Evolutionary conservation across 768 basidiomycete genomes (phyloP).

Genomic region (Austroboletus eburneus): DNA sequence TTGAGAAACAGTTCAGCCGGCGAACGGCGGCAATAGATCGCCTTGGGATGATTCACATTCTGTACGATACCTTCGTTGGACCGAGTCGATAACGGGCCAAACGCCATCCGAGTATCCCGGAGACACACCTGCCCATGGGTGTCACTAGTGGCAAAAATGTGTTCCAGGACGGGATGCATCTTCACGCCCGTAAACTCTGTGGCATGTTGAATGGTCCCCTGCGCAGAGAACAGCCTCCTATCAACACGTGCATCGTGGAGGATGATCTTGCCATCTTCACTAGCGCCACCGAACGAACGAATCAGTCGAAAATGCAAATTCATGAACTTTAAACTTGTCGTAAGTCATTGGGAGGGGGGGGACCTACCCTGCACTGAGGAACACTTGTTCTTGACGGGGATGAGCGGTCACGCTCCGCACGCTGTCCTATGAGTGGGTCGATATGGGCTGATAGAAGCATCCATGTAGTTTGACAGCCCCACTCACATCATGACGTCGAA

Average conservation of each 20-base stretch:
- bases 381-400: slow-evolving; percentile 62
- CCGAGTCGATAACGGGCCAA: slow-evolving; percentile 46
- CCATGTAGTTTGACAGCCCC: slow-evolving; percentile 1
- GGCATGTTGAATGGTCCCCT: slow-evolving; percentile 48
- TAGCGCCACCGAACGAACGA: slow-evolving; percentile 28
- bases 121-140: slow-evolving; percentile 55
- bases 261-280: slow-evolving; percentile 68
- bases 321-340: slow-evolving; percentile 11
- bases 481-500: slow-evolving; percentile 32
- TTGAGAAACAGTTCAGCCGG: slow-evolving; percentile 32
- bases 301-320: slow-evolving; percentile 11
- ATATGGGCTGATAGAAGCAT: slow-evolving; percentile 20
- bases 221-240: slow-evolving; percentile 34
- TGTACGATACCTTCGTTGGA: slow-evolving; percentile 53
- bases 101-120: slow-evolving; percentile 71
- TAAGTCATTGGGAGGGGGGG: too few species aligned
- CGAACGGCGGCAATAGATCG: slow-evolving; percentile 5
- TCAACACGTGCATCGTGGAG: slow-evolving; percentile 55
- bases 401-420: slow-evolving; percentile 65
- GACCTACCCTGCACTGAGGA: slow-evolving; percentile 63
- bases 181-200: slow-evolving; percentile 61
- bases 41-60: slow-evolving; percentile 10
- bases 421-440: slow-evolving; percentile 45
- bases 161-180: slow-evolving; percentile 63
- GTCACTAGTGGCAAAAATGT: slow-evolving; percentile 68